Conservation (phyloP, 352 stramenopile species). For the Pythium angustatum region DNA sequence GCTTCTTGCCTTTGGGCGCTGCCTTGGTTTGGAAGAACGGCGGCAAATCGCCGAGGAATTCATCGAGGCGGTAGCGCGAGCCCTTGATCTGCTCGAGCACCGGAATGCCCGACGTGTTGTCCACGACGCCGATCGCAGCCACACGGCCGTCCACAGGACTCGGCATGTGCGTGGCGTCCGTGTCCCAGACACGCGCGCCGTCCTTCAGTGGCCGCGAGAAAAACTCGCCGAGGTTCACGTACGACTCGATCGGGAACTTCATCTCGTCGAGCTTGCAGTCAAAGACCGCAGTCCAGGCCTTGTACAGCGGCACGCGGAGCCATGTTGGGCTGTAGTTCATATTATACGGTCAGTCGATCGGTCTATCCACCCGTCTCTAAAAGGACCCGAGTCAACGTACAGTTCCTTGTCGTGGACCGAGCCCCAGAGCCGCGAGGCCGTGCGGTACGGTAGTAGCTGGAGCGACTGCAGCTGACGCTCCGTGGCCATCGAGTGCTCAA, state of each 20-base stretch:
- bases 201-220: constrained; percentile 84
- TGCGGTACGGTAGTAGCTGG: constrained; percentile 79
- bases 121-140: constrained; percentile 58
- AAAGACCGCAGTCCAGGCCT: constrained; percentile 78
- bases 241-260: constrained; percentile 74
- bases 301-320: constrained; percentile 75
- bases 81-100: constrained; percentile 85
- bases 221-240: constrained; percentile 81
- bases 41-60: constrained; percentile 71
- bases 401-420: constrained; percentile 77
- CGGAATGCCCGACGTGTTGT: constrained; percentile 44
- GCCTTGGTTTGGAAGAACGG: constrained; percentile 52
- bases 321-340: constrained; percentile 45
- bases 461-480: constrained; percentile 71
- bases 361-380: too few species aligned
- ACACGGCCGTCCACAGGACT: constrained; percentile 78
- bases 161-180: constrained; percentile 25
- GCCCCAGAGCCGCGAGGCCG: constrained; percentile 75
- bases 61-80: constrained; percentile 76
- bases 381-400: too few species aligned
- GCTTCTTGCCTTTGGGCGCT: constrained; percentile 52
- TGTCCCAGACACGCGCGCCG: constrained; percentile 50
- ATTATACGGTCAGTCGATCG: neutral
- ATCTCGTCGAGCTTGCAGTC: constrained; percentile 87
- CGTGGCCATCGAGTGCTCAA: constrained; percentile 52